Evolutionary conservation across 2,329 filamentous ascomycete species (phyloP).

Genomic region (Lecanoromycetidae sp.): DNA sequence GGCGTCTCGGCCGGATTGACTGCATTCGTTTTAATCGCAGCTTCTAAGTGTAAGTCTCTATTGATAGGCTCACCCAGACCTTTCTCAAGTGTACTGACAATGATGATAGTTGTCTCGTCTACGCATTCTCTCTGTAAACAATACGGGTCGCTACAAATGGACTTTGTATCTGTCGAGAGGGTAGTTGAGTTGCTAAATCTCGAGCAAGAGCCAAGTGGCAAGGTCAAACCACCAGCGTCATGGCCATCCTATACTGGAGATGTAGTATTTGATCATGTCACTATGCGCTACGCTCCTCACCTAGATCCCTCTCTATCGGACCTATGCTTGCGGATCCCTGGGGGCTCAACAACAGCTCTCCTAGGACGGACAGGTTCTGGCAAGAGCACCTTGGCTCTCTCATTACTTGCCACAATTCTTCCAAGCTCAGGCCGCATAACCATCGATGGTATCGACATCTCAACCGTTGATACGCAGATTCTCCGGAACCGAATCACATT

Average conservation of each 20-base stretch:
- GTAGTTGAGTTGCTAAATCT: constrained; percentile 71
- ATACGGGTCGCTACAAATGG: constrained; percentile 79
- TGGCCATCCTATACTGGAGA: constrained; percentile 66
- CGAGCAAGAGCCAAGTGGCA: constrained; percentile 59
- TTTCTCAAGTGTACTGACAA: too few relatives aligned
- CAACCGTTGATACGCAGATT: constrained; percentile 45
- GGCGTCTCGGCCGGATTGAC: constrained; percentile 66
- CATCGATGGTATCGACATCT: constrained; percentile 50
- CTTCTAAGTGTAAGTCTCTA: constrained; percentile 39
- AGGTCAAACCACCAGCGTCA: constrained; percentile 54
- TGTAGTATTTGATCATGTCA: constrained; percentile 64
- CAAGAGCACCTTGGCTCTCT: constrained; percentile 63
- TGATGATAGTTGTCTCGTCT: constrained; percentile 42
- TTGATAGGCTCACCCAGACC: not conserved
- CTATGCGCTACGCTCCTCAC: constrained; percentile 65
- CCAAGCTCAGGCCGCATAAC: constrained; percentile 45
- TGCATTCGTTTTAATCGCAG: constrained; percentile 69
- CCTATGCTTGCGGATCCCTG: constrained; percentile 62
- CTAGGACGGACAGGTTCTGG: constrained; percentile 73
- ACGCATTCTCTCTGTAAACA: constrained; percentile 65
- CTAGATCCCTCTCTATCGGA: constrained; percentile 60
- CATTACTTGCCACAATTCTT: constrained; percentile 45
- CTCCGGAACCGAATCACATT: constrained; percentile 32
- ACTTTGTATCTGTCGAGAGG: constrained; percentile 81
- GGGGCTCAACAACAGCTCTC: constrained; percentile 65